Base-by-base conservation (phyloP, 805 yeast genomes). In the Metahyphopichia silvanorum region DNA sequence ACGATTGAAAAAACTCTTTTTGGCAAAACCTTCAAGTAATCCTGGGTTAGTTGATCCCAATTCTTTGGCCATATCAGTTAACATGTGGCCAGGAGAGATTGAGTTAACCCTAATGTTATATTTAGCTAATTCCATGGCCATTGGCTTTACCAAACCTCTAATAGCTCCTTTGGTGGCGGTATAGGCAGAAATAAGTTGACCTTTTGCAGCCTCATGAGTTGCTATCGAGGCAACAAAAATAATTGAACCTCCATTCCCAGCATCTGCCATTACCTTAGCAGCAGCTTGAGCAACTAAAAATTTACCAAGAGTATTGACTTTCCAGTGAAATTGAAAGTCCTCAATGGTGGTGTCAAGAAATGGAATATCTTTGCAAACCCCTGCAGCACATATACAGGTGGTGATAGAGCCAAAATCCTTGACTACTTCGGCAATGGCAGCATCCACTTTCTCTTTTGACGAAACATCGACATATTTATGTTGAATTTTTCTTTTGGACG, bases 231-330 rank as follows among this genome's bases (percentile, higher is more conserved):
- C 35, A 19, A 35, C 31, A 24, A 35, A 35, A 15, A 35, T 16
- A 20, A 35, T 24, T 20, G 13, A 19, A 2, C 74, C 74, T 21
- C 71, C 66, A 20, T 53, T 52, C 5, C 70, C 67, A 36, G 68
- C 73, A 17, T 44, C 44, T 33, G 55, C 56, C 66, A 70, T 60
- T 36, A 61, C 69, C 25, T 51, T 52, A 5, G 73, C 74, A 10
- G 74, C 75, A 11, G 72, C 74, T 39, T 69, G 74, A 7, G 70
- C 65, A 16, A 70, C 59, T 35, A 50, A 70, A 41, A 59, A 70
- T 6, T 66, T 64, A 16, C 76, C 76, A 34, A 65, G 63, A 28
- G 68, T 49, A 39, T 70, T 70, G 35, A 68, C 60, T 27, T 47
- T 44, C 38, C 16, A 25, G 13, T 25, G 28, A 25, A 40, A 38